Evolutionary conservation across 768 basidiomycete species (phyloP).

Genomic region (Punctularia strigosozonata): DNA sequence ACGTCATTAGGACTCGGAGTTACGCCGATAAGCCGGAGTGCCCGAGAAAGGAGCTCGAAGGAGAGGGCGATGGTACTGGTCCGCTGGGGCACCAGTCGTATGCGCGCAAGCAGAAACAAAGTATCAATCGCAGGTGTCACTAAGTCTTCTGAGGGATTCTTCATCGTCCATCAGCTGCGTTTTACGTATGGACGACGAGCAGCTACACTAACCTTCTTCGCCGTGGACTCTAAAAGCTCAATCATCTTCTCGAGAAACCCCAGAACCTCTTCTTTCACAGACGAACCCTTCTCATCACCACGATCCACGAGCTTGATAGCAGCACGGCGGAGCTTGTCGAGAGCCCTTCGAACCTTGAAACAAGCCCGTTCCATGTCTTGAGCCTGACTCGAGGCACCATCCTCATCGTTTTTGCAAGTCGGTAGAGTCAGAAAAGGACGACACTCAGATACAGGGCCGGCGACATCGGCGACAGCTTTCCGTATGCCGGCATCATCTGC

Average conservation of each 20-base stretch:
- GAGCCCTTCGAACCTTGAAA: slow-evolving; percentile 45
- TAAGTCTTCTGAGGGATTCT: slow-evolving; percentile 20
- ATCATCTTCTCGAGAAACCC: background rate
- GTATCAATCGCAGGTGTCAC: slow-evolving; percentile 41
- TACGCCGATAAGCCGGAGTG: slow-evolving; percentile 18
- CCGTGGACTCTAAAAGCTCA: background rate
- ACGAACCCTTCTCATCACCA: slow-evolving; percentile 1
- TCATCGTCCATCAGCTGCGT: slow-evolving; percentile 5
- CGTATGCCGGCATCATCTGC: too few species aligned
- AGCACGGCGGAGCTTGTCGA: slow-evolving; percentile 48
- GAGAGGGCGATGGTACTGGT: slow-evolving; percentile 34
- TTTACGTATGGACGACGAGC: background rate
- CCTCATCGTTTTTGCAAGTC: background rate
- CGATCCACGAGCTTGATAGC: slow-evolving; percentile 35
- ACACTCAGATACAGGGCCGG: too few species aligned
- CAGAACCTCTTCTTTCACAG: background rate
- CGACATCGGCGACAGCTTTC: too few species aligned
- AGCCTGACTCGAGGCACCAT: too few species aligned
- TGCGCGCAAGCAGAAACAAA: slow-evolving; percentile 40
- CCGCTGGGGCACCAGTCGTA: slow-evolving; percentile 25
- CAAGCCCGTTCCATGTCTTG: slow-evolving; percentile 19
- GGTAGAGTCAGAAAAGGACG: too few species aligned
- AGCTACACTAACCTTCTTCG: background rate
- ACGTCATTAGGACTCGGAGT: background rate
- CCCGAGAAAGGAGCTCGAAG: slow-evolving; percentile 35